These are phyloP conservation scores for Gonapodya prolifera DNA, from an alignment of 192 early-diverging fungal species.

Conservation along the genomic window DNA sequence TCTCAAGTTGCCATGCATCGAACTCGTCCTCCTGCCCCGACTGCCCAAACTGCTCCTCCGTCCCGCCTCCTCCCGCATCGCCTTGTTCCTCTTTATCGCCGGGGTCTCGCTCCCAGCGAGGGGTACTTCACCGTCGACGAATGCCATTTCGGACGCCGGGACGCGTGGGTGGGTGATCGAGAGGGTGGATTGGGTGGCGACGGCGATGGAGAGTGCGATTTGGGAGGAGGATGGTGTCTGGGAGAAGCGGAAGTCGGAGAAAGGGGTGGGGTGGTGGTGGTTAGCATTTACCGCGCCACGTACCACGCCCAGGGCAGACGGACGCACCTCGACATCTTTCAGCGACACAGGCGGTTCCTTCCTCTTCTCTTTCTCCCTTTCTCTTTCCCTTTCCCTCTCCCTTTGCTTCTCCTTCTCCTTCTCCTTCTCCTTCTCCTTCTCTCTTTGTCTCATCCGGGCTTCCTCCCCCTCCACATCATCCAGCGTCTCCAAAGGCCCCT, in stretches of 20 bases:
- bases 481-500: not conserved
- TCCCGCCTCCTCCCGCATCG: not conserved
- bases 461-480: too few relatives aligned
- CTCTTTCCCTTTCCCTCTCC: not conserved
- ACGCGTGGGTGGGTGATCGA: not conserved
- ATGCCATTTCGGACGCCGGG: not conserved
- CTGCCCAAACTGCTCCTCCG: not conserved
- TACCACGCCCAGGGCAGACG: not conserved
- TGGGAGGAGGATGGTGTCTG: not conserved
- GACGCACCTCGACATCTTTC: not conserved
- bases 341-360: not conserved
- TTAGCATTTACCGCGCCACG: too few relatives aligned
- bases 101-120: not conserved
- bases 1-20: not conserved
- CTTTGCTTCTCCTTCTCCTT: not conserved
- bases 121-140: not conserved
- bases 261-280: too few relatives aligned
- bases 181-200: not conserved
- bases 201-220: not conserved
- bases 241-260: too few relatives aligned
- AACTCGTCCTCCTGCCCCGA: not conserved
- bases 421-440: not conserved
- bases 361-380: not conserved
- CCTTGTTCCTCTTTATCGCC: constrained; percentile 3
- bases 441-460: not conserved